A percentile compares a stretch with the other conserved stretches of the same genome.
Conservation (phyloP, 2,329 filamentous ascomycete genomes). For the Paraphaeosphaeria minitans region DNA sequence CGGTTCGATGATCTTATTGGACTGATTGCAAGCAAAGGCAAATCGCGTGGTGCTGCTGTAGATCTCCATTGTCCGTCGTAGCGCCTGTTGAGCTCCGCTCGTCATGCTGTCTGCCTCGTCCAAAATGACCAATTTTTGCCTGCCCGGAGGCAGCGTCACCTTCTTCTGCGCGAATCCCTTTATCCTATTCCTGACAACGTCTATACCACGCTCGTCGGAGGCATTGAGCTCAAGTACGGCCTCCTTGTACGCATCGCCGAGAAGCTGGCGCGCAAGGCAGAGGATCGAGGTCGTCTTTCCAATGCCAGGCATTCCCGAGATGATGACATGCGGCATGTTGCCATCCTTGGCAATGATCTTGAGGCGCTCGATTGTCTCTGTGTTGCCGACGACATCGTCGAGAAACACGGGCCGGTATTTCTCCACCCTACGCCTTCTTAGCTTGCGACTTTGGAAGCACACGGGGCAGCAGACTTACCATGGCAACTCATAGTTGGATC, state of each 20-base stretch:
- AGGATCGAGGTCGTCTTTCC: constrained; percentile 97
- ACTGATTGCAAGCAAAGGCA: constrained; percentile 97
- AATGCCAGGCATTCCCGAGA: constrained; percentile 99
- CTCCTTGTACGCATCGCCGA: constrained; percentile 95
- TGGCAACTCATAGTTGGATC: constrained; percentile 73
- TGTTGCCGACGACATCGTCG: constrained; percentile 97
- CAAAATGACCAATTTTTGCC: constrained; percentile 95
- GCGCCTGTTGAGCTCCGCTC: constrained; percentile 90
- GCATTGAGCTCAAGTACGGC: constrained; percentile 96
- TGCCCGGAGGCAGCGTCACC: constrained; percentile 86
- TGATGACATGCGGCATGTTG: constrained; percentile 99
- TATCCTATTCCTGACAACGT: constrained; percentile 95
- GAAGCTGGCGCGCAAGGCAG: constrained; percentile 86
- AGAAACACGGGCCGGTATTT: constrained; percentile 96
- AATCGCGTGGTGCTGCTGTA: constrained; percentile 96
- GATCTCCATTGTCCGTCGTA: constrained; percentile 97
- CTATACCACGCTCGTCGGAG: constrained; percentile 94
- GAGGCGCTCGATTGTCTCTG: constrained; percentile 92
- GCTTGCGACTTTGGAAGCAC: constrained; percentile 19
- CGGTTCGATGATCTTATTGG: constrained; percentile 99
- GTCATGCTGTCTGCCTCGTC: constrained; percentile 99
- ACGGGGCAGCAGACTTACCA: constrained; percentile 59
- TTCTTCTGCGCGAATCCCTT: constrained; percentile 99
- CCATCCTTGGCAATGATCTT: constrained; percentile 99
- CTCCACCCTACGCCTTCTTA: constrained; percentile 73